Evolutionary conservation across 352 stramenopile genomes (phyloP).

Genomic region (Phytophthora rubi): DNA sequence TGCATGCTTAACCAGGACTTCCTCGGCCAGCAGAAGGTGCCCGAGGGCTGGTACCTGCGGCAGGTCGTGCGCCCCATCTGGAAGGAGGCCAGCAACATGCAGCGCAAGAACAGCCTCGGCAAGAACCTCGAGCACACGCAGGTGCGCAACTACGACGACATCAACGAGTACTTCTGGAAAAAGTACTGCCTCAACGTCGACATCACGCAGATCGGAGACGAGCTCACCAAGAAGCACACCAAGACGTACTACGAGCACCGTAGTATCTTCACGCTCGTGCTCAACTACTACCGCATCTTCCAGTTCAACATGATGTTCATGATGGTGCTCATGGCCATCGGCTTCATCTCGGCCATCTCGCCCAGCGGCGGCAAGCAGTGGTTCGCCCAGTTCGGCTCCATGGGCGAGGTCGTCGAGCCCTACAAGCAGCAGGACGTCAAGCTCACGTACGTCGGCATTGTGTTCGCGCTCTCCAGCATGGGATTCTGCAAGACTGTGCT

Average conservation of each 20-base stretch:
- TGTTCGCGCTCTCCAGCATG: constrained; percentile 56
- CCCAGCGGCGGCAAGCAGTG: constrained; percentile 58
- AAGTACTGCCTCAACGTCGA: constrained; percentile 66
- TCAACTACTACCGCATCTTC: constrained; percentile 85
- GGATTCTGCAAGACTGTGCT: constrained; percentile 64
- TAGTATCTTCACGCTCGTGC: constrained; percentile 75
- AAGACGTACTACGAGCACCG: constrained; percentile 85
- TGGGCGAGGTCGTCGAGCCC: constrained; percentile 61
- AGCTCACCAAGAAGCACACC: constrained; percentile 64
- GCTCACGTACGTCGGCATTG: constrained; percentile 62
- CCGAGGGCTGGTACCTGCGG: constrained; percentile 62
- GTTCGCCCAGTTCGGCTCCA: constrained; percentile 65
- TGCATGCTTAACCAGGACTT: constrained; percentile 63
- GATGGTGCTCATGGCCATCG: constrained; percentile 64
- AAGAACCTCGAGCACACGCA: constrained; percentile 73
- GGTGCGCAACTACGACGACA: constrained; percentile 83
- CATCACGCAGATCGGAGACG: constrained; percentile 53
- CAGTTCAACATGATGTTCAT: constrained; percentile 86
- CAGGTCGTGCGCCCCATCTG: constrained; percentile 66
- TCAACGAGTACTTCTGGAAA: constrained; percentile 87
- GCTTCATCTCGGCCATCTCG: constrained; percentile 66
- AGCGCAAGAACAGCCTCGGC: constrained; percentile 62
- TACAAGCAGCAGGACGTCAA: constrained; percentile 67
- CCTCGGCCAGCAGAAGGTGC: constrained; percentile 50
- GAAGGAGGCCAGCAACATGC: constrained; percentile 73